These are phyloP conservation scores for Somion occarium DNA, from an alignment of 1,284 basidiomycete genomes.

Conservation along the genomic window DNA sequence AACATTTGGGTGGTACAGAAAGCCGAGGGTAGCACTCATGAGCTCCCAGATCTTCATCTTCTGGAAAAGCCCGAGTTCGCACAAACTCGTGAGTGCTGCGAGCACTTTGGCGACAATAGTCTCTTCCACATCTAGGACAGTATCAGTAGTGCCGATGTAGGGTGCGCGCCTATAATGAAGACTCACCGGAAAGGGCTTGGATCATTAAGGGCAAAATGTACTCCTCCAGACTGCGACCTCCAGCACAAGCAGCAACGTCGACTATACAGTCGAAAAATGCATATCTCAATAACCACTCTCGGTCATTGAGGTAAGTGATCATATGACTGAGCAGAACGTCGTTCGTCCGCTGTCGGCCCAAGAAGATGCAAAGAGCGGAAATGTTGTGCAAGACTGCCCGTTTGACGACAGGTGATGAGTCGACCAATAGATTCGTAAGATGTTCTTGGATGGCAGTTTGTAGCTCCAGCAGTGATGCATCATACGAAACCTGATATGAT, in stretches of 20 bases:
- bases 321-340: constrained; percentile 95
- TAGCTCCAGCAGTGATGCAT: constrained; percentile 80
- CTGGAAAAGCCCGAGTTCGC: constrained; percentile 83
- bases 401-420: constrained; percentile 73
- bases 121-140: constrained; percentile 82
- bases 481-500: constrained; percentile 74
- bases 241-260: constrained; percentile 90
- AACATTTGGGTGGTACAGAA: constrained; percentile 93
- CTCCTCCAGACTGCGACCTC: constrained; percentile 80
- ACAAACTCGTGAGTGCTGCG: constrained; percentile 78
- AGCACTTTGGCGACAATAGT: constrained; percentile 89
- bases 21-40: constrained; percentile 81
- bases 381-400: constrained; percentile 78
- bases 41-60: constrained; percentile 95
- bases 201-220: constrained; percentile 93
- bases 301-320: constrained; percentile 97
- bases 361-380: constrained; percentile 86
- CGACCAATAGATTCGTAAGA: constrained; percentile 73
- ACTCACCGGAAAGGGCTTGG: constrained; percentile 83
- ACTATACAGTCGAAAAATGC: constrained; percentile 97
- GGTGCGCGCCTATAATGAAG: constrained; percentile 7
- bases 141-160: not conserved
- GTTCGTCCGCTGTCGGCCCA: constrained; percentile 90
- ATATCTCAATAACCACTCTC: constrained; percentile 87
- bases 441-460: constrained; percentile 87